phyloP scores from a whole-genome alignment of 129 eudicot species.

The Artemisia argyi region DNA sequence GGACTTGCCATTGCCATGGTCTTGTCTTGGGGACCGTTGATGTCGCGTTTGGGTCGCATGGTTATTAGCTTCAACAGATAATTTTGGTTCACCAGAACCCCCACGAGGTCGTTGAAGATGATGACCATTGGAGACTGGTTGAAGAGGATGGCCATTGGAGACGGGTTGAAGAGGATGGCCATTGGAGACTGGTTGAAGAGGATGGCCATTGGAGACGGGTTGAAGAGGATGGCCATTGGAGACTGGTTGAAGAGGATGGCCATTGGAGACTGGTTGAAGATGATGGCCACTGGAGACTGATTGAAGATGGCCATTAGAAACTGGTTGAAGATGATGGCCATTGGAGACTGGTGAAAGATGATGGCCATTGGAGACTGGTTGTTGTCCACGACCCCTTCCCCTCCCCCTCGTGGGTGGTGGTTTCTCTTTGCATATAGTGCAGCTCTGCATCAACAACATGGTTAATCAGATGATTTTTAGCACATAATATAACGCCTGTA shows the following conservation, averaged over 20 bases:
- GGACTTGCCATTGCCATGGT: constrained; percentile 28
- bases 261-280: background rate
- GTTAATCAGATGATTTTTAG: background rate
- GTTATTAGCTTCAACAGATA: constrained; percentile 27
- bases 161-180: background rate
- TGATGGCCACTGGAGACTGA: constrained; percentile 15
- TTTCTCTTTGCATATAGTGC: constrained; percentile 26
- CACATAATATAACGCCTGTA: background rate
- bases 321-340: constrained; percentile 6
- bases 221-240: constrained; percentile 17
- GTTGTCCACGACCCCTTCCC: constrained; percentile 40
- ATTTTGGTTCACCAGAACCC: constrained; percentile 25
- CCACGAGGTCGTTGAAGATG: constrained; percentile 11
- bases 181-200: constrained; percentile 8
- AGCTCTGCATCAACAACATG: constrained; percentile 15
- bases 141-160: background rate
- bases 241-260: constrained; percentile 9
- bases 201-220: constrained; percentile 20
- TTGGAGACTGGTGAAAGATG: constrained; percentile 3
- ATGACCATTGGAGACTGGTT: background rate
- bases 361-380: constrained; percentile 17
- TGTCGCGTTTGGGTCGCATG: constrained; percentile 15
- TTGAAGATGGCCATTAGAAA: constrained; percentile 3
- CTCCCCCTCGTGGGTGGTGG: constrained; percentile 30
- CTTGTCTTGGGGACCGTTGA: constrained; percentile 37